phyloP scores from a whole-genome alignment of 1,284 basidiomycete genomes.

The Puccinia polysora region DNA sequence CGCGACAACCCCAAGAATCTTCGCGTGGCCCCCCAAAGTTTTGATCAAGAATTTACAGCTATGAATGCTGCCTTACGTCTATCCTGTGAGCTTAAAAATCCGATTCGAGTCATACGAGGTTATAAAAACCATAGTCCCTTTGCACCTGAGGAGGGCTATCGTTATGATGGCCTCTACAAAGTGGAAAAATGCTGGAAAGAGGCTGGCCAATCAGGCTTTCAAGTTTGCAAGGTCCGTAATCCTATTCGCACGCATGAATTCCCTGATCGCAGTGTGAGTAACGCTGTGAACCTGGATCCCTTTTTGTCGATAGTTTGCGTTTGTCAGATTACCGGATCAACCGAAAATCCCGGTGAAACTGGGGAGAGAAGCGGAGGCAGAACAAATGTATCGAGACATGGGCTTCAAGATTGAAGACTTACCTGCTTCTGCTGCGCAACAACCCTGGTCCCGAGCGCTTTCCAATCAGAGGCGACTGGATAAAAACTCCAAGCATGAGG shows the following conservation, averaged over 20 bases:
- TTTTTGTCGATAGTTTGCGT: slow-evolving; percentile 11
- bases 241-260: not conserved
- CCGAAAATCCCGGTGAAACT: slow-evolving; percentile 35
- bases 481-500: too few relatives aligned
- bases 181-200: slow-evolving; percentile 60
- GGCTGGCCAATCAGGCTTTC: slow-evolving; percentile 61
- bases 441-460: slow-evolving; percentile 8
- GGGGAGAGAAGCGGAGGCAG: slow-evolving; percentile 20
- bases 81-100: slow-evolving; percentile 67
- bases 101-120: slow-evolving; percentile 74
- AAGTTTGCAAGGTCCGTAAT: slow-evolving; percentile 64
- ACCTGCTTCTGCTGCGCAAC: not conserved
- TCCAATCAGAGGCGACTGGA: slow-evolving; percentile 9
- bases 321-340: slow-evolving; percentile 36
- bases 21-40: slow-evolving; percentile 74
- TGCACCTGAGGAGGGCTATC: slow-evolving; percentile 58
- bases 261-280: not conserved
- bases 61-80: slow-evolving; percentile 64
- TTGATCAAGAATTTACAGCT: slow-evolving; percentile 70
- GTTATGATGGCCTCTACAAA: slow-evolving; percentile 75
- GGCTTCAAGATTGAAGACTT: slow-evolving; percentile 18
- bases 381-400: slow-evolving; percentile 21
- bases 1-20: slow-evolving; percentile 65
- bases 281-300: not conserved
- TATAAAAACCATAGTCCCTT: slow-evolving; percentile 63